A percentile compares a stretch with the other conserved stretches of the same genome.
phyloP scores from a whole-genome alignment of 345 rosid genomes.

The Hypericum perforatum region DNA sequence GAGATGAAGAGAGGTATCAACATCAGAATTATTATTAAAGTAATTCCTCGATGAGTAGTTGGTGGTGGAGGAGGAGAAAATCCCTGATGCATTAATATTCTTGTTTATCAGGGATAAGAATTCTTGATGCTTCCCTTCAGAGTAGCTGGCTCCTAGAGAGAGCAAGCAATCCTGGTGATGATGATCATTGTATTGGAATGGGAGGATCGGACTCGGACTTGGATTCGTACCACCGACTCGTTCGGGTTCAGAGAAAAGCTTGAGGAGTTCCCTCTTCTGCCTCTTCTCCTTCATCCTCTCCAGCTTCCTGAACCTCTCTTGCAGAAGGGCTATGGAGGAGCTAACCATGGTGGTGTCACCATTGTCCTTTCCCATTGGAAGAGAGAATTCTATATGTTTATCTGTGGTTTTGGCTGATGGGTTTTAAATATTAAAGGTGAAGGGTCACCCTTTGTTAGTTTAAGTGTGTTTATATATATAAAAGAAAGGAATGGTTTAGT shows the following conservation, averaged over 20 bases:
- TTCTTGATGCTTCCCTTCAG: slow-evolving; percentile 6
- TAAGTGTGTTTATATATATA: too few relatives aligned
- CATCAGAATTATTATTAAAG: slow-evolving; percentile 35
- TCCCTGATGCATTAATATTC: slow-evolving; percentile 6
- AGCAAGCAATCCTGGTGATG: slow-evolving; percentile 31
- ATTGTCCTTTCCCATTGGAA: slow-evolving; percentile 41
- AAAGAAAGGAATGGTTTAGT: too few relatives aligned
- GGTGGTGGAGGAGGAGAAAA: not conserved
- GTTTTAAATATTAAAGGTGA: slow-evolving; percentile 2
- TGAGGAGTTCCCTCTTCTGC: slow-evolving; percentile 43
- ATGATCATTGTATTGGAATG: not conserved
- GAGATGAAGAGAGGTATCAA: slow-evolving; percentile 73
- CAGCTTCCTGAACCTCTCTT: slow-evolving; percentile 56
- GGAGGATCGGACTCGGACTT: too few relatives aligned
- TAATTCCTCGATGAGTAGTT: slow-evolving; percentile 12
- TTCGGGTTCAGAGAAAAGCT: slow-evolving; percentile 26
- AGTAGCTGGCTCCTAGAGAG: slow-evolving; percentile 35
- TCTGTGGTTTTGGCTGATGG: slow-evolving; percentile 3
- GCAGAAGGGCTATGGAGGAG: slow-evolving; percentile 65
- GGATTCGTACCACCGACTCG: not conserved
- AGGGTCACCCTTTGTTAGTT: not conserved
- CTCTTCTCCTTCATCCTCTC: slow-evolving; percentile 50
- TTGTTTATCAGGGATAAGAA: slow-evolving; percentile 9
- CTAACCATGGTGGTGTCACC: slow-evolving; percentile 27
- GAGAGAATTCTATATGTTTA: not conserved